These are phyloP conservation scores for Parasarocladium wereldwijsianum DNA, from an alignment of 2,329 filamentous ascomycete genomes.

Conservation along the genomic window DNA sequence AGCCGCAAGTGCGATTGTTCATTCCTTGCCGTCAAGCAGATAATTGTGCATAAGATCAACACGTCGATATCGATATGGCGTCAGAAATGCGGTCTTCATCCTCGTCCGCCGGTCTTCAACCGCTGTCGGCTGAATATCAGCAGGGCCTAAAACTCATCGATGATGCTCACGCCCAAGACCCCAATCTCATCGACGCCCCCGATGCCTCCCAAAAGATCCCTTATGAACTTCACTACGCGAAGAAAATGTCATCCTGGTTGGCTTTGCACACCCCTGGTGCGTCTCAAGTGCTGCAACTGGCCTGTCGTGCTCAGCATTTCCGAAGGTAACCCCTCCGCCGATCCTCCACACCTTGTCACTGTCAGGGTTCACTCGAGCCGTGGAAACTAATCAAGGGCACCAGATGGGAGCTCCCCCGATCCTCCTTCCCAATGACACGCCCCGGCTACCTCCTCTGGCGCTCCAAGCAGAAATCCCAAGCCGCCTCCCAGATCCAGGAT, in stretches of 20 bases:
- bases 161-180: constrained; percentile 34
- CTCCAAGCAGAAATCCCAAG: constrained; percentile 55
- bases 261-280: constrained; percentile 42
- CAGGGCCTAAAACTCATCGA: constrained; percentile 56
- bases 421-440: constrained; percentile 58
- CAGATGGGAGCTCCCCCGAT: constrained; percentile 66
- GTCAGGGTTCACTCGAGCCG: too few species aligned
- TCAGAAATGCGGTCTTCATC: too few species aligned
- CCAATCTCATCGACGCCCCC: constrained; percentile 23
- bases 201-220: constrained; percentile 33
- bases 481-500: constrained; percentile 36
- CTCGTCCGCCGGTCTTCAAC: constrained; percentile 9
- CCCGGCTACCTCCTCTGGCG: constrained; percentile 72
- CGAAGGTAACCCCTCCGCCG: constrained; percentile 34
- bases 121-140: constrained; percentile 24
- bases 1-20: too few species aligned
- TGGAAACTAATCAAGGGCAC: too few species aligned
- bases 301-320: constrained; percentile 75
- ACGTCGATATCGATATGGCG: constrained; percentile 5
- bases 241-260: constrained; percentile 66
- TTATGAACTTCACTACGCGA: constrained; percentile 73
- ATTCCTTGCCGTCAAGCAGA: neutral
- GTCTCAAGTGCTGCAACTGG: constrained; percentile 53
- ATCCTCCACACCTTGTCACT: neutral
- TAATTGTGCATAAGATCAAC: neutral